phyloP scores from a whole-genome alignment of 805 yeast genomes.

The Priceomyces melissophilus region DNA sequence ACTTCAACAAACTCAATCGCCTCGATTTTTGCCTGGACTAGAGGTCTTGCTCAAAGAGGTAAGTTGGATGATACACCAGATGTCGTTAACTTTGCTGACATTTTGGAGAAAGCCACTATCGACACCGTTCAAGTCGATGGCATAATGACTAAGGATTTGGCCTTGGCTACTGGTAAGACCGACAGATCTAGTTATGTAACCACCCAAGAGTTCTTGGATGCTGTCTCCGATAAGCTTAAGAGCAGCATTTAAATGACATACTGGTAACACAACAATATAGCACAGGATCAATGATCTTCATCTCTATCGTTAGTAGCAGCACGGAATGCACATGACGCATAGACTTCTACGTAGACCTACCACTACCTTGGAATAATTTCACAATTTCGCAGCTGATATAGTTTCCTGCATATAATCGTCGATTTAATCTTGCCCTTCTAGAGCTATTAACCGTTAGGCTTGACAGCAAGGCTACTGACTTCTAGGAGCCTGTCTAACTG shows the following conservation, averaged over 20 bases:
- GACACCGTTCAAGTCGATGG: constrained; percentile 73
- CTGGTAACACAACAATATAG: too few relatives aligned
- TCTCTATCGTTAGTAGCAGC: too few relatives aligned
- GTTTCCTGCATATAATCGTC: too few relatives aligned
- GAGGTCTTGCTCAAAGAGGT: constrained; percentile 81
- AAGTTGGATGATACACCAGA: constrained; percentile 69
- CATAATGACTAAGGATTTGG: constrained; percentile 80
- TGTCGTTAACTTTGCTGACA: constrained; percentile 62
- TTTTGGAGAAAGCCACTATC: constrained; percentile 62
- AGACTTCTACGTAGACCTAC: too few relatives aligned
- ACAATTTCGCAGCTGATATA: too few relatives aligned
- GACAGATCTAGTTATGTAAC: constrained; percentile 63
- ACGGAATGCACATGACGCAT: too few relatives aligned
- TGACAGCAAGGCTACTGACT: too few relatives aligned
- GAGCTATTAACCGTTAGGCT: too few relatives aligned
- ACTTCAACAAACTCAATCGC: constrained; percentile 86
- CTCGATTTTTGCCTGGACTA: constrained; percentile 82
- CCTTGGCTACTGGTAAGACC: constrained; percentile 64
- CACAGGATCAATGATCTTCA: too few relatives aligned
- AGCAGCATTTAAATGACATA: neutral
- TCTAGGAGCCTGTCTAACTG: too few relatives aligned
- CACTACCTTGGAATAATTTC: too few relatives aligned
- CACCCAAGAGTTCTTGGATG: constrained; percentile 73
- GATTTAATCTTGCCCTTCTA: too few relatives aligned
- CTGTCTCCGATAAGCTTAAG: constrained; percentile 62